Conservation (phyloP, 1,284 basidiomycete genomes). For the Singerocomus inundabilis region DNA sequence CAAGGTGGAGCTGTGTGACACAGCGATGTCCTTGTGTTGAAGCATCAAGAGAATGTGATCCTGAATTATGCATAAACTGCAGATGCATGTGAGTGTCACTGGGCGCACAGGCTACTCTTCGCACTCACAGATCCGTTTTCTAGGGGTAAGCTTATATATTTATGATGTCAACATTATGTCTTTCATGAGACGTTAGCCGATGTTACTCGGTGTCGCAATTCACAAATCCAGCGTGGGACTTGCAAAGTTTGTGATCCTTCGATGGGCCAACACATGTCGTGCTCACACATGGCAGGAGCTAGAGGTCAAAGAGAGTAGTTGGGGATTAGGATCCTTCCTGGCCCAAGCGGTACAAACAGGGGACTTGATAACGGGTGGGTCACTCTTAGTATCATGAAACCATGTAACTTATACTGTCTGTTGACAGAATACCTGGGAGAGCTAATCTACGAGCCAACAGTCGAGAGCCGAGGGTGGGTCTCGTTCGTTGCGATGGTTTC, state of each 20-base stretch:
- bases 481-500: neutral
- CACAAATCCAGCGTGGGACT: conserved; percentile 28
- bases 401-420: neutral
- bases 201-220: conserved; percentile 28
- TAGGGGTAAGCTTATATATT: conserved; percentile 26
- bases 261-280: neutral
- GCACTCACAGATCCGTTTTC: neutral
- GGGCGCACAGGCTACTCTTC: neutral
- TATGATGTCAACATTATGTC: neutral
- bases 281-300: conserved; percentile 27
- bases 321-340: conserved; percentile 47
- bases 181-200: conserved; percentile 16
- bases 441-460: conserved; percentile 32
- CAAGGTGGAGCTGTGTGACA: conserved; percentile 26
- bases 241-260: conserved; percentile 22
- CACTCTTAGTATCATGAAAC: neutral
- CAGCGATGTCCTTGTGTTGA: conserved; percentile 38
- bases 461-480: conserved; percentile 44
- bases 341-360: conserved; percentile 26
- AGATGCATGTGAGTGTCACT: conserved; percentile 26
- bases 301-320: conserved; percentile 36
- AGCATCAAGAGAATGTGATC: conserved; percentile 42
- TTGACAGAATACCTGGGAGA: conserved; percentile 47
- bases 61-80: conserved; percentile 32
- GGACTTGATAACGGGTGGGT: conserved; percentile 41